Evolutionary conservation across 352 stramenopile species (phyloP), one percentile per base, ranked within the genome.

Genomic region (Phytophthora pinifolia): DNA sequence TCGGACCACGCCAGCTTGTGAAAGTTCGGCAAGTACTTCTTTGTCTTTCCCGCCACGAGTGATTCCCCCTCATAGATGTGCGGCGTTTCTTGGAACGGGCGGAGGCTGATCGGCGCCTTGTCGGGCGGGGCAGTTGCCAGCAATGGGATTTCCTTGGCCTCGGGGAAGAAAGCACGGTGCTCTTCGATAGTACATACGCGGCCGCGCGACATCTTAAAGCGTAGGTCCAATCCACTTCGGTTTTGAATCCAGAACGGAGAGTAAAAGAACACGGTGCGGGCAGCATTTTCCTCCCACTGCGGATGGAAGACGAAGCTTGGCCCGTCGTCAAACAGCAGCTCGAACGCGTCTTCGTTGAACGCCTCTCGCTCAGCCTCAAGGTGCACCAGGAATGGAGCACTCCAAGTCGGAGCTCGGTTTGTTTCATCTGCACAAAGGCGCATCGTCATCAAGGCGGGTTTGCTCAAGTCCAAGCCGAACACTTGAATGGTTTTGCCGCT

Each of bases 201-300:
- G 29, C 79, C 82, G 46, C 86, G 80, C 18, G 71, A 57, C 13
- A 92, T 17, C 31, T 86, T 88, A 50, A 89, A 80, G 3, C 64
- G 60, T 34, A 94, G 59, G 29, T 95, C 86, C 9, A 95, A 67
- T 7, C 86, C 86, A 50, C 70, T 86, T 30, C 80, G 78, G 54
- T 95, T 95, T 52, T 92, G 83, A 54, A 95, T 87, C 86, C 86
- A 95, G 55, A 87, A 95, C 5, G 83, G 86, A 9, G 67, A 72
- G 41, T 76, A 92, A 15, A 95, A 55, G 37, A 76, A 77, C n/a
- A 92, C 56, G 6, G 67, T 79, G 17, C 86, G 81, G 3, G 78
- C 67, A 31, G 69, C 54, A 25, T 90, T 78, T 17, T 59, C 31
- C 9, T 77, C 67, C 83, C 83, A 93, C 45, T 86, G 65, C 25